A percentile compares a stretch with the other conserved stretches of the same genome.
phyloP scores from a whole-genome alignment of 345 rosid genomes.

The Punica granatum region DNA sequence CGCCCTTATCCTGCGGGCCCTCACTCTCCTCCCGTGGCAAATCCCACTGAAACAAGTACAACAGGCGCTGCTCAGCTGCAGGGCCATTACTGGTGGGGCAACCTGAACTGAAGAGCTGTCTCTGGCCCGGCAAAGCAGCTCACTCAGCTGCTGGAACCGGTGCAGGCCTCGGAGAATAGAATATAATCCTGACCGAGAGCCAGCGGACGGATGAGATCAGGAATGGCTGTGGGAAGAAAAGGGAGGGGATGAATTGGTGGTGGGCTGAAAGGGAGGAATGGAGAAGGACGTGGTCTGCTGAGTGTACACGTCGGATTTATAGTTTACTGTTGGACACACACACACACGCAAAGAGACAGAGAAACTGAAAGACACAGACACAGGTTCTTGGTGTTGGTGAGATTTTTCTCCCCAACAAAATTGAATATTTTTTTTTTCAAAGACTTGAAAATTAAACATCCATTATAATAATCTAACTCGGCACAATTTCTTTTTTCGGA shows the following conservation, averaged over 20 bases:
- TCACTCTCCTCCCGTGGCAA: conserved; percentile 8
- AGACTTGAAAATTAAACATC: no score
- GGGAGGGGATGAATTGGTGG: not conserved
- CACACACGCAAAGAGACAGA: no score
- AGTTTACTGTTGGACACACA: no score
- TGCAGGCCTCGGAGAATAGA: no score
- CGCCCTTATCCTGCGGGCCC: conserved; percentile 28
- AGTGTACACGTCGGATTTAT: conserved; percentile 6
- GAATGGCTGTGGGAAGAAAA: not conserved
- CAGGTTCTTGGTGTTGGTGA: no score
- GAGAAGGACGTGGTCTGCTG: conserved; percentile 1
- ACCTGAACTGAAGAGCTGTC: not conserved
- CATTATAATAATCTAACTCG: no score
- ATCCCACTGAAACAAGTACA: conserved; percentile 14
- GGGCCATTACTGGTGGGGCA: conserved; percentile 32
- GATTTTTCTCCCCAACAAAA: no score
- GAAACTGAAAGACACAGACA: no score
- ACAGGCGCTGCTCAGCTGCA: conserved; percentile 33
- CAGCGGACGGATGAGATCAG: not conserved
- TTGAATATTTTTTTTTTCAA: no score
- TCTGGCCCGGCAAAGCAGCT: not conserved
- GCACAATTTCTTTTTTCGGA: no score
- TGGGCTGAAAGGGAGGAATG: not conserved
- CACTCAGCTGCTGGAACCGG: no score
- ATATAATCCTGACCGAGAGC: no score